Evolutionary conservation across 306 rosid species (phyloP).

Genomic region (Inga oerstediana): DNA sequence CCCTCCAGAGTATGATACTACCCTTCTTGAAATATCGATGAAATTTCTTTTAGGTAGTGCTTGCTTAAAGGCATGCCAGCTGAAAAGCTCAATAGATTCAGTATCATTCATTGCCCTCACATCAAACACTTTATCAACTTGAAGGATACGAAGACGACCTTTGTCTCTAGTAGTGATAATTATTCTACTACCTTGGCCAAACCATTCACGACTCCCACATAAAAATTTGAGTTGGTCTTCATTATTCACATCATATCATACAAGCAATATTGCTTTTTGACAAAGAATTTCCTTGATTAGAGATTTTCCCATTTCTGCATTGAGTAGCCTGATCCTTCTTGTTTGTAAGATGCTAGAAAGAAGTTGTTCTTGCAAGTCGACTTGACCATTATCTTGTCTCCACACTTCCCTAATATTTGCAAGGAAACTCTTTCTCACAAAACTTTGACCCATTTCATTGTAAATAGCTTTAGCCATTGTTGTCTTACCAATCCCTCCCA

Average conservation of each 20-base stretch:
- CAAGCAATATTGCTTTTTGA: not conserved
- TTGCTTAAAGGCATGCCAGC: not conserved
- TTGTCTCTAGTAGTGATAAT: not conserved
- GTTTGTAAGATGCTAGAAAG: not conserved
- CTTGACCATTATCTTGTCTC: not conserved
- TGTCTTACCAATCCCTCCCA: not conserved
- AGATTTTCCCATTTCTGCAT: no score
- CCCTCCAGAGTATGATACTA: not conserved
- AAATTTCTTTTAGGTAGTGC: not conserved
- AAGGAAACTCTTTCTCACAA: not conserved
- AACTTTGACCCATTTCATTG: not conserved
- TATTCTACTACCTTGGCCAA: not conserved
- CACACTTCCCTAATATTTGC: not conserved
- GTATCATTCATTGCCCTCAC: not conserved
- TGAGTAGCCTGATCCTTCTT: not conserved
- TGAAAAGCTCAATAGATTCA: not conserved
- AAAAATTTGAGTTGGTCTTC: not conserved
- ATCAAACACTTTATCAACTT: not conserved
- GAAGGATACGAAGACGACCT: not conserved
- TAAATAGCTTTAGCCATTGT: not conserved
- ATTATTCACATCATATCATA: not conserved
- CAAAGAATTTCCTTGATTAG: no score
- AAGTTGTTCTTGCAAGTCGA: not conserved
- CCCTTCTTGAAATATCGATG: not conserved
- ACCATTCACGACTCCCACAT: not conserved